Base-by-base conservation (phyloP, 345 rosid species). In the Geranium rotundifolium region DNA sequence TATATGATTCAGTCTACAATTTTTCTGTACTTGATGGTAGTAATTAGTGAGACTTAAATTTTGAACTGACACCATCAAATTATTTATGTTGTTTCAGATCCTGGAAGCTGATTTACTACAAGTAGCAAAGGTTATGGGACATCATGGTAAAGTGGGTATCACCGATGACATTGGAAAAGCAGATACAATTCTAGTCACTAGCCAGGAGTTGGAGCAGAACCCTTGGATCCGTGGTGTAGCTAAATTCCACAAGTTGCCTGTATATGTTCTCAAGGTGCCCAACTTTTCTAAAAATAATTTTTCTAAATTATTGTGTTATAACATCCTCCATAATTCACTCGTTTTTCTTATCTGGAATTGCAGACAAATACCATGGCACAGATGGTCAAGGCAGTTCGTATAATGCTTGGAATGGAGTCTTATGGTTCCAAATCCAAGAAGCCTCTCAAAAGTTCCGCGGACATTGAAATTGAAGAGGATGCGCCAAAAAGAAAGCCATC, bases 361-460 rank as follows among this genome's bases (percentile, higher is more conserved):
- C 87, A 92, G 98, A 85, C 90, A 61, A 87, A 82, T 76, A 85
- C 97, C 18, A 85, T 89, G 97, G 97, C 97, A 17, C 96, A 89
- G 74, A 85, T 89, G 93, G 96, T 89, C 64, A 92, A 92, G 80
- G 97, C 98, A 50, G 77, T 92, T 65, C 88, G 93, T 6, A 83
- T 83, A 87, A 85, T 92, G 73, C 91, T 89, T 34, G 85, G 86
- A 63, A 81, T 79, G 74, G 93, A 81, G 71, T 83, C 95, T 20
- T 75, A 76, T 64, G 81, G 82, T 67, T 72, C 84, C 55, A 57
- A 67, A 29, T 59, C 71, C 58, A 77, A 76, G 73, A 66, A 59
- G 63, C 70, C 79, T 17, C 54, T 23, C 65, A 72, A 72, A 75
- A 68, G 49, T 59, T 71, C 83, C 54, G 64, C 58, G 17, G 91